phyloP scores from a whole-genome alignment of 331 rosid species.

The Phaseolus coccineus region DNA sequence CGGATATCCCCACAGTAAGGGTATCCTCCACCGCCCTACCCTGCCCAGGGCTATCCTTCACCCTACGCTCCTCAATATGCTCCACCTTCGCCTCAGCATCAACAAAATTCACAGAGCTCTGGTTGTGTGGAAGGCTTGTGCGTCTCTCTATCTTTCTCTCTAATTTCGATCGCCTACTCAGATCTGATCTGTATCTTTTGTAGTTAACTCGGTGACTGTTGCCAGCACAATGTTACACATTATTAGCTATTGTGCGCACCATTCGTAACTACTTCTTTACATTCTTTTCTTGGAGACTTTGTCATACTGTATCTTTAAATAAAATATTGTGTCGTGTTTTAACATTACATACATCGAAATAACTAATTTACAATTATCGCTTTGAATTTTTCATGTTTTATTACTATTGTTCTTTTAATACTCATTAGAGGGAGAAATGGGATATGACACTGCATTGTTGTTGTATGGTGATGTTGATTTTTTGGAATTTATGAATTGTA shows the following conservation, averaged over 20 bases:
- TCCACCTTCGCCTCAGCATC: constrained; percentile 64
- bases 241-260: neutral
- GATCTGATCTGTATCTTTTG: constrained; percentile 31
- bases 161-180: constrained; percentile 31
- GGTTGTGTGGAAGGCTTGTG: constrained; percentile 90
- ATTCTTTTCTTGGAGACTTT: neutral
- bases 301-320: too few relatives aligned
- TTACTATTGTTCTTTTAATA: too few relatives aligned
- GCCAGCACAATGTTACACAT: too few relatives aligned
- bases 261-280: too few relatives aligned
- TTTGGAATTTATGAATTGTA: constrained; percentile 21
- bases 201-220: neutral
- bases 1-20: constrained; percentile 64
- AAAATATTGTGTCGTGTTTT: too few relatives aligned
- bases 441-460: too few relatives aligned
- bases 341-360: too few relatives aligned
- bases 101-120: constrained; percentile 32
- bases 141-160: constrained; percentile 2
- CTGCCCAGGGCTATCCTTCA: constrained; percentile 81
- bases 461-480: too few relatives aligned
- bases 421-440: too few relatives aligned
- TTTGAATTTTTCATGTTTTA: neutral
- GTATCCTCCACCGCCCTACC: constrained; percentile 74
- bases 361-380: neutral
- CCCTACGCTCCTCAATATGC: constrained; percentile 78